These are phyloP conservation scores for Suaeda aralocaspica DNA, from an alignment of 148 eudicot genomes.

Conservation along the genomic window DNA sequence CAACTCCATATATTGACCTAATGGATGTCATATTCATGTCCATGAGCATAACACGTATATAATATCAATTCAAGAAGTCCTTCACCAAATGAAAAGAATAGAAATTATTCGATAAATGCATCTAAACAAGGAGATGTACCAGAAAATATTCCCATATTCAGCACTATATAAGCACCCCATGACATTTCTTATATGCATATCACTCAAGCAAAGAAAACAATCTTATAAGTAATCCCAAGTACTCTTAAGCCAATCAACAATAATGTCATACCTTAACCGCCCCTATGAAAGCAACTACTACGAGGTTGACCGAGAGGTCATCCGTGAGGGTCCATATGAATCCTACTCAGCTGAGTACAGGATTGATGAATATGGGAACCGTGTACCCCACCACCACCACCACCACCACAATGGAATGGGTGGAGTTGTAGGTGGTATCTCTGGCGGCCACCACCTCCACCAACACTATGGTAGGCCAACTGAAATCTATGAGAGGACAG, in stretches of 20 bases:
- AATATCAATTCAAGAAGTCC: background rate
- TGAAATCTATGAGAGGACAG: conserved; percentile 19
- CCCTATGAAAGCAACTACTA: conserved; percentile 18
- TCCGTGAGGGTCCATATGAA: conserved; percentile 14
- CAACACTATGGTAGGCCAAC: conserved; percentile 2
- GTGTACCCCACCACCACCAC: conserved; percentile 7
- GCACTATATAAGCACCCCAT: conserved; percentile 11
- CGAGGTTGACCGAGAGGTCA: conserved; percentile 18
- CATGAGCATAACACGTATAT: background rate
- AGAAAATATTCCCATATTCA: conserved; percentile 11
- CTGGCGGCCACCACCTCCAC: conserved; percentile 14
- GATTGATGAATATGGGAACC: conserved; percentile 16
- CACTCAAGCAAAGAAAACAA: conserved; percentile 16
- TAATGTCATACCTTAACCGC: conserved; percentile 16
- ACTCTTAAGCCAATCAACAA: background rate
- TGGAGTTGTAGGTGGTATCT: background rate
- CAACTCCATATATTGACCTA: background rate
- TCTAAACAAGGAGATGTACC: background rate
- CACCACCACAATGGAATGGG: conserved; percentile 8
- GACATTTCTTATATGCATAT: conserved; percentile 2
- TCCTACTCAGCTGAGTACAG: conserved; percentile 17
- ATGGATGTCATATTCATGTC: background rate
- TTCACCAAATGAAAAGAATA: background rate
- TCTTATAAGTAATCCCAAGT: background rate
- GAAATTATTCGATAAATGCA: background rate